Base-by-base conservation (phyloP, 768 basidiomycete species). In the Collybia sp. region DNA sequence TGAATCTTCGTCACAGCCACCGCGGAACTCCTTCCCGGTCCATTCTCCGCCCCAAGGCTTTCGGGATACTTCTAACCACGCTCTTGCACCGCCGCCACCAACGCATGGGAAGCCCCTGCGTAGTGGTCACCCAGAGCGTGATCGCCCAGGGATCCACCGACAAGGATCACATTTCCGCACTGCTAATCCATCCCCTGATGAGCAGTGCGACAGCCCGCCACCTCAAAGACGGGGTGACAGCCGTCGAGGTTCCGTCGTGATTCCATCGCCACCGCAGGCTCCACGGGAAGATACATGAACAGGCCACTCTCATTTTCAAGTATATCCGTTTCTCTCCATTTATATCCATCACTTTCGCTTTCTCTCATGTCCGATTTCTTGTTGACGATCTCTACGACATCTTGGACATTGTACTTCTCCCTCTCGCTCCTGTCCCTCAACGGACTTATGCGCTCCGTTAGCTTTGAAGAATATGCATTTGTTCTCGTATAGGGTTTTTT, bases 191-290 rank as follows among this genome's bases (percentile, higher is more conserved):
- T 44, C 33, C 33, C 32, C 44, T 35, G 53, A 38, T 8, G 25
- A 37, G 43, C 19, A 42, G 37, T 25, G 20, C 46, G 35, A 34
- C 37, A 32, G 32, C 36, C 16, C 40, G n/a, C 52, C 31, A 51
- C 49, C 20, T 36, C 53, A 48, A 42, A 58, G 54, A 30, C 56
- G 57, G 20, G 47, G 50, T 13, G 65, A 54, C 35, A 68, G 68
- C 54, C 61, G 67, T 39, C 56, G 70, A 43, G 65, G 66, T 43
- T 69, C 69, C n/a, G 52, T 67, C 19, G 55, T 58, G 37, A 65
- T 69, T 68, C 57, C 25, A 4, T 25, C 64, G 6, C 60, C 63
- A 20, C 62, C 64, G 11, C 66, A 64, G 30, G 58, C 48, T 12
- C 47, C 53, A 34, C 56, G 39, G 42, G 63, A 65, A 13, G 62